These are phyloP conservation scores for Arxiozyma slooffiae DNA, from an alignment of 1,139 yeast genomes.

Conservation along the genomic window DNA sequence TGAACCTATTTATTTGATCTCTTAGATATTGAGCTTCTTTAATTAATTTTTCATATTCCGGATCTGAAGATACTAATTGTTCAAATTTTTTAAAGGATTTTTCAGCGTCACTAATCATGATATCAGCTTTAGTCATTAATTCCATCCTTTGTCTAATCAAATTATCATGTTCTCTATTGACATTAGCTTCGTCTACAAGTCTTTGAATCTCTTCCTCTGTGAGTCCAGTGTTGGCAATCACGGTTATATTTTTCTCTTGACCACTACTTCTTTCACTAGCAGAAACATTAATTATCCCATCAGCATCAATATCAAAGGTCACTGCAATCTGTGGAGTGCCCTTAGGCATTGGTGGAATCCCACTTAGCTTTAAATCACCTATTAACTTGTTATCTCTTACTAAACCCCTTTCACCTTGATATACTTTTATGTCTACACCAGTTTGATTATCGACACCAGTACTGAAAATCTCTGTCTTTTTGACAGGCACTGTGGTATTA, in stretches of 20 bases:
- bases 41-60: slow-evolving; percentile 31
- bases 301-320: slow-evolving; percentile 68
- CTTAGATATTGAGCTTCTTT: slow-evolving; percentile 15
- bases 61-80: slow-evolving; percentile 32
- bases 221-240: slow-evolving; percentile 59
- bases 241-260: slow-evolving; percentile 50
- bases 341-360: slow-evolving; percentile 64
- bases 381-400: slow-evolving; percentile 65
- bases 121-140: slow-evolving; percentile 40
- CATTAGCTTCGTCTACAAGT: slow-evolving; percentile 42
- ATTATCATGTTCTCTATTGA: slow-evolving; percentile 23
- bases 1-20: slow-evolving; percentile 33
- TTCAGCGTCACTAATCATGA: slow-evolving; percentile 48
- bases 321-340: slow-evolving; percentile 72
- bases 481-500: slow-evolving; percentile 67
- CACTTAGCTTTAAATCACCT: slow-evolving; percentile 59
- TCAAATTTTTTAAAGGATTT: slow-evolving; percentile 40
- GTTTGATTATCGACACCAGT: slow-evolving; percentile 84
- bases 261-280: slow-evolving; percentile 59
- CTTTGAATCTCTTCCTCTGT: slow-evolving; percentile 52
- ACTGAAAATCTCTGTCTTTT: slow-evolving; percentile 60
- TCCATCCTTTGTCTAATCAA: slow-evolving; percentile 31
- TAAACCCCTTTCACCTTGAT: slow-evolving; percentile 68
- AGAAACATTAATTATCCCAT: slow-evolving; percentile 68
- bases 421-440: slow-evolving; percentile 67